phyloP scores from a whole-genome alignment of 495 filamentous ascomycete genomes.

The Xylaria sp. region DNA sequence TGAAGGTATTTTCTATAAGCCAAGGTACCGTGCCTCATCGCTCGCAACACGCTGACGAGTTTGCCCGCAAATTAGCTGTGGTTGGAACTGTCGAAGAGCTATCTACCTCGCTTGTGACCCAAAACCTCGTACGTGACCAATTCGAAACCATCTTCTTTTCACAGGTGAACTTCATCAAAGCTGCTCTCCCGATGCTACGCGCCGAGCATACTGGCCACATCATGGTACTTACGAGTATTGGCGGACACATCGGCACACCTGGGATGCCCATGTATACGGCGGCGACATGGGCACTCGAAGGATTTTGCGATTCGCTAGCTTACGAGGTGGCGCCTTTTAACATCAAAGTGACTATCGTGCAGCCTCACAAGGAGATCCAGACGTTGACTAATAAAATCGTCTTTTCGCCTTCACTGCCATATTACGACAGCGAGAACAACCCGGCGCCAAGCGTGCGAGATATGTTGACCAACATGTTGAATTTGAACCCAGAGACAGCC shows the following conservation, averaged over 20 bases:
- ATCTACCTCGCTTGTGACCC: conserved; percentile 70
- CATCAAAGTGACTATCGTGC: conserved; percentile 92
- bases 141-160: conserved; percentile 96
- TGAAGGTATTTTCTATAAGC: conserved; percentile 64
- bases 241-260: conserved; percentile 91
- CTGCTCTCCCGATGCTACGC: conserved; percentile 80
- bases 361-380: conserved; percentile 82
- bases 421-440: conserved; percentile 76
- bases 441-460: conserved; percentile 81
- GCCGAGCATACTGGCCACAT: conserved; percentile 84
- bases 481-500: conserved; percentile 60
- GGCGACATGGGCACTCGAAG: conserved; percentile 93
- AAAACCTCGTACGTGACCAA: conserved; percentile 83
- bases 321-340: conserved; percentile 99
- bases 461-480: conserved; percentile 77
- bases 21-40: not conserved
- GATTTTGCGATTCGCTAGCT: conserved; percentile 95
- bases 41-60: conserved; percentile 24
- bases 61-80: conserved; percentile 62
- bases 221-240: conserved; percentile 86
- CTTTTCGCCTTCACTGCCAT: conserved; percentile 75
- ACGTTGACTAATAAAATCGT: conserved; percentile 86
- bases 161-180: conserved; percentile 94
- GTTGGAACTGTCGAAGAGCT: conserved; percentile 94
- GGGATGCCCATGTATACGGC: conserved; percentile 91